Percentiles rank a stretch among this genome's conserved stretches.
Evolutionary conservation across 352 stramenopile genomes (phyloP).

Genomic region (Phytophthora kernoviae): DNA sequence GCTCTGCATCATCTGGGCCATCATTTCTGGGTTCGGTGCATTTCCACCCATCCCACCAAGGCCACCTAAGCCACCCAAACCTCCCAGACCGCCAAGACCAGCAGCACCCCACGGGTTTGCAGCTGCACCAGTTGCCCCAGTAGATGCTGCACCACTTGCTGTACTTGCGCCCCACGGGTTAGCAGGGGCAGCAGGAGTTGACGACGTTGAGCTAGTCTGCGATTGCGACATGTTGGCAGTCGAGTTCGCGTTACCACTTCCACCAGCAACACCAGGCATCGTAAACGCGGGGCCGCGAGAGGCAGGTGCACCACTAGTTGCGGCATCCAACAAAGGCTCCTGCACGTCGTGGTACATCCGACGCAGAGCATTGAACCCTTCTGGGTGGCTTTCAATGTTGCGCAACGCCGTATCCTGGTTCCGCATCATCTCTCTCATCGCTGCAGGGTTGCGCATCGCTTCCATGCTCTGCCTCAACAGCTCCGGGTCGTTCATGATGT

Average conservation of each 20-base stretch:
- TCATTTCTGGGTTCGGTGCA: conserved; percentile 68
- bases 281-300: conserved; percentile 73
- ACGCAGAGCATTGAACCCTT: conserved; percentile 96
- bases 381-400: conserved; percentile 97
- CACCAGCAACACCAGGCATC: conserved; percentile 81
- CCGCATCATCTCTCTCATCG: conserved; percentile 97
- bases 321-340: conserved; percentile 95
- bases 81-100: conserved; percentile 29
- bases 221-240: conserved; percentile 28
- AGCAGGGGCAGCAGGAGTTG: conserved; percentile 24
- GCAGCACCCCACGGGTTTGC: conserved; percentile 73
- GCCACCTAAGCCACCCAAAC: conserved; percentile 33
- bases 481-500: conserved; percentile 96
- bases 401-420: conserved; percentile 97
- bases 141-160: conserved; percentile 17
- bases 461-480: conserved; percentile 95
- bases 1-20: conserved; percentile 87
- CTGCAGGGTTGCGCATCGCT: conserved; percentile 96
- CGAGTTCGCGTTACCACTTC: conserved; percentile 18
- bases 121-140: conserved; percentile 24
- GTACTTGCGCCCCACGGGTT: conserved; percentile 70
- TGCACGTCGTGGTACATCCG: conserved; percentile 95
- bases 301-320: conserved; percentile 50
- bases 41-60: conserved; percentile 33
- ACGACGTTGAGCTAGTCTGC: conserved; percentile 22